phyloP scores from a whole-genome alignment of 805 yeast genomes.

The Nakazawaea populi region DNA sequence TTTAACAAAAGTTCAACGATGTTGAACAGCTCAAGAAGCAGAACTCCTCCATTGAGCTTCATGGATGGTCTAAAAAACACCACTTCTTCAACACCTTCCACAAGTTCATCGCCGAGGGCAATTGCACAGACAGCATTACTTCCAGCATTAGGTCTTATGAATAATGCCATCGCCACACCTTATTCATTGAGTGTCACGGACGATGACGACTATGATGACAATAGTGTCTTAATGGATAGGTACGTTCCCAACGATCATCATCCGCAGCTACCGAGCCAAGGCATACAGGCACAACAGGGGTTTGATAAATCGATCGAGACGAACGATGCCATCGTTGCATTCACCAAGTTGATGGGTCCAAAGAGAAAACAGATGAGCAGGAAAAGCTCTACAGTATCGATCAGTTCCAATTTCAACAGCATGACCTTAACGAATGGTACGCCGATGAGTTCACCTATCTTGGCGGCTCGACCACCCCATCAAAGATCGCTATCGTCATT shows the following conservation, averaged over 20 bases:
- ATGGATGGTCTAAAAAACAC: background rate
- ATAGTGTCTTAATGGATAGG: background rate
- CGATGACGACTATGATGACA: slow-evolving; percentile 7
- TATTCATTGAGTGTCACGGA: slow-evolving; percentile 7
- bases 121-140: background rate
- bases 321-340: slow-evolving; percentile 8
- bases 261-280: too few relatives aligned
- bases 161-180: slow-evolving; percentile 7
- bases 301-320: too few relatives aligned
- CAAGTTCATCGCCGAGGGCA: background rate
- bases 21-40: slow-evolving; percentile 6
- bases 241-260: background rate
- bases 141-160: background rate
- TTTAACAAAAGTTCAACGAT: background rate
- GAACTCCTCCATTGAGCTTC: slow-evolving; percentile 4
- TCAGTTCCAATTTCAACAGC: slow-evolving; percentile 8
- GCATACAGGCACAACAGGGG: too few relatives aligned
- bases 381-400: slow-evolving; percentile 6
- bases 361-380: slow-evolving; percentile 9
- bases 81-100: background rate
- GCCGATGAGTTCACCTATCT: slow-evolving; percentile 1
- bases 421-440: slow-evolving; percentile 6
- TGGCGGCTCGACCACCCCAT: slow-evolving; percentile 2
- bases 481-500: slow-evolving; percentile 8
- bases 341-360: slow-evolving; percentile 8